Evolutionary conservation across 2,329 filamentous ascomycete species (phyloP).

Genomic region (Aspergillus persii): DNA sequence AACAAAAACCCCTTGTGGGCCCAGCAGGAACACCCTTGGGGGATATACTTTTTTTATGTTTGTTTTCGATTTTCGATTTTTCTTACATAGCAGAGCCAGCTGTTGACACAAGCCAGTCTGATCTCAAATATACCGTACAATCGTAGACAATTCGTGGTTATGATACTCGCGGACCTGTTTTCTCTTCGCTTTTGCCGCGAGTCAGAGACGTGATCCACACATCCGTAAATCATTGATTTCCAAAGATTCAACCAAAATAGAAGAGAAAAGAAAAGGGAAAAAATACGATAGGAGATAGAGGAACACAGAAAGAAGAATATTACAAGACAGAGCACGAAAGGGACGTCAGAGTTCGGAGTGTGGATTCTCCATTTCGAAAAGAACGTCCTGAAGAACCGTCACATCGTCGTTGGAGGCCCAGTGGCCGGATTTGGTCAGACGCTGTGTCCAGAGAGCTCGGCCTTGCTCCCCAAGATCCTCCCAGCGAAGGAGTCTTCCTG

Average conservation of each 20-base stretch:
- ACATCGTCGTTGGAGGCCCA: constrained; percentile 81
- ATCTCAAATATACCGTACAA: constrained; percentile 5
- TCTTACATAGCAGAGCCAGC: not conserved
- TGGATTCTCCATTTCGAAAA: constrained; percentile 59
- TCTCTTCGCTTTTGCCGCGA: not conserved
- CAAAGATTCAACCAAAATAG: not conserved
- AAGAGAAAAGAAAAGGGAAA: not conserved
- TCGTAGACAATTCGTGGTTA: constrained; percentile 5
- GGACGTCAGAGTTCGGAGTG: not conserved
- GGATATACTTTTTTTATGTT: too few relatives aligned
- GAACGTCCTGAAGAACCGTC: constrained; percentile 69
- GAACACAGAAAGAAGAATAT: not conserved
- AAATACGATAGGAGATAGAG: not conserved
- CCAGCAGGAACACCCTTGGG: not conserved
- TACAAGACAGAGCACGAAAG: not conserved
- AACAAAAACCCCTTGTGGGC: not conserved
- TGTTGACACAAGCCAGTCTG: not conserved
- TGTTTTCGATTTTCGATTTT: not conserved
- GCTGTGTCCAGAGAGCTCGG: constrained; percentile 66
- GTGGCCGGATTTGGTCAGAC: constrained; percentile 67
- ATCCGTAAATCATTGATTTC: constrained; percentile 1
- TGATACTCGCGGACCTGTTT: not conserved
- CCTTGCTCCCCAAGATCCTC: constrained; percentile 56
- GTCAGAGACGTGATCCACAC: not conserved
- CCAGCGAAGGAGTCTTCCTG: constrained; percentile 1